Base-by-base conservation (phyloP, 805 yeast genomes). In the Suhomyces emberorum region DNA sequence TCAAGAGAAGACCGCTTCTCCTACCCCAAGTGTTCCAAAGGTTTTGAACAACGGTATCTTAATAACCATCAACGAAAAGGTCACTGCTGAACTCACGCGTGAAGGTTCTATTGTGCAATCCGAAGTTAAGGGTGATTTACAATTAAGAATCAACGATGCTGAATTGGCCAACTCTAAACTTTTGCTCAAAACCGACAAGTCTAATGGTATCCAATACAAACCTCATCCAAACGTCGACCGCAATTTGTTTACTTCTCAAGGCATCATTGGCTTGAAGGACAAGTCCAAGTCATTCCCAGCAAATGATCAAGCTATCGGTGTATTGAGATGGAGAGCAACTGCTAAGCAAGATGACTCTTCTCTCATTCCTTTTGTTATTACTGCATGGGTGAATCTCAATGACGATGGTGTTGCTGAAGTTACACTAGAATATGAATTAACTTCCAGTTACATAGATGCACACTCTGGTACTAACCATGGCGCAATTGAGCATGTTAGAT, bases 211-310 rank as follows among this genome's bases (percentile, higher is more conserved):
- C 30, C 88, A 83, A 55, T 93, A 77, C 69, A 89, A 89, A 62
- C 88, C 98, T 11, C 96, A 93, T 69, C 98, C 98, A 45, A 89
- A 91, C 57, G 95, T 93, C 47, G 97, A 93, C 65, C 82, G 85
- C 54, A 67, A 65, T 28, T 61, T 77, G 53, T 93, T 91, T 60
- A 70, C 74, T 30, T 57, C 73, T 10, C 59, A 69, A 11, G 69
- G 74, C 39, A 61, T 74, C 28, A 79, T 93, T 52, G 83, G 83
- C 0, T 74, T 89, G 54, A 86, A 85, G 57, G 95, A 89, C 57
- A 68, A 78, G 36, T 55, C 73, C 30, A 86, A 87, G 55, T 77
- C 88, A 23, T 89, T 93, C 77, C 98, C 98, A 26, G 72, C 88
- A 7, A 88, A 89, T 60, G 95, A 88, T 57, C 91, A 87, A 56